phyloP scores from a whole-genome alignment of 1,284 basidiomycete genomes.

The Melampsora medusae region DNA sequence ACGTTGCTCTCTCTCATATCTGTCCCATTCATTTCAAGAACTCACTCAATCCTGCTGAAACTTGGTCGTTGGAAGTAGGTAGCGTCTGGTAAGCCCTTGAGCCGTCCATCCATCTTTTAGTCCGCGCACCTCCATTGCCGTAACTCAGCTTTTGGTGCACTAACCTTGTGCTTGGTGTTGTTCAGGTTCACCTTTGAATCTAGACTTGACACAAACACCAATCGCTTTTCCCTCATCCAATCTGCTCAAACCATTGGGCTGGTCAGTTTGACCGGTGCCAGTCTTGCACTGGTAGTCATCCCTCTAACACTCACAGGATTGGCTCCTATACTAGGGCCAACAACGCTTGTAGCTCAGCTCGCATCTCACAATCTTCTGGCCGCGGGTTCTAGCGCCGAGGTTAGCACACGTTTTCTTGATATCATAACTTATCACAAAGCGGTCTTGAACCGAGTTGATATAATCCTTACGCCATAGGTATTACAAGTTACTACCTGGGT shows the following conservation, averaged over 20 bases:
- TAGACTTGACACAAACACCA: slow-evolving; percentile 21
- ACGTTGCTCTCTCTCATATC: slow-evolving; percentile 26
- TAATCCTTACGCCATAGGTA: not conserved
- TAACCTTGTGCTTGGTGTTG: not conserved
- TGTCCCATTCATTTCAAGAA: slow-evolving; percentile 35
- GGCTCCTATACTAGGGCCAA: slow-evolving; percentile 23
- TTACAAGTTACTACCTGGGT: slow-evolving; percentile 33
- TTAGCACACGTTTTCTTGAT: not conserved
- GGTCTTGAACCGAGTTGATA: not conserved
- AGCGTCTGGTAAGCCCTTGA: slow-evolving; percentile 21
- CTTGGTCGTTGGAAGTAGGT: slow-evolving; percentile 26
- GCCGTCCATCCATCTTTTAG: too few relatives aligned
- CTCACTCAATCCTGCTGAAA: slow-evolving; percentile 11
- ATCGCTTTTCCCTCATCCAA: slow-evolving; percentile 28
- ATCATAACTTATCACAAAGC: not conserved
- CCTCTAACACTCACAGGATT: slow-evolving; percentile 29
- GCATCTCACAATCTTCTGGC: slow-evolving; percentile 19
- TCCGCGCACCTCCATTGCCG: too few relatives aligned
- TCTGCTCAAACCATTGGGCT: slow-evolving; percentile 27
- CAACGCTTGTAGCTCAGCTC: slow-evolving; percentile 13
- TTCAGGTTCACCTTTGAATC: slow-evolving; percentile 35
- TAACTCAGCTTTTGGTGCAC: not conserved
- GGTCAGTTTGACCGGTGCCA: slow-evolving; percentile 33
- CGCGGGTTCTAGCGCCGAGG: slow-evolving; percentile 31
- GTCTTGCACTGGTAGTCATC: slow-evolving; percentile 31